These are phyloP conservation scores for Curvularia verruculosa DNA, from an alignment of 2,329 filamentous ascomycete genomes.

Conservation along the genomic window DNA sequence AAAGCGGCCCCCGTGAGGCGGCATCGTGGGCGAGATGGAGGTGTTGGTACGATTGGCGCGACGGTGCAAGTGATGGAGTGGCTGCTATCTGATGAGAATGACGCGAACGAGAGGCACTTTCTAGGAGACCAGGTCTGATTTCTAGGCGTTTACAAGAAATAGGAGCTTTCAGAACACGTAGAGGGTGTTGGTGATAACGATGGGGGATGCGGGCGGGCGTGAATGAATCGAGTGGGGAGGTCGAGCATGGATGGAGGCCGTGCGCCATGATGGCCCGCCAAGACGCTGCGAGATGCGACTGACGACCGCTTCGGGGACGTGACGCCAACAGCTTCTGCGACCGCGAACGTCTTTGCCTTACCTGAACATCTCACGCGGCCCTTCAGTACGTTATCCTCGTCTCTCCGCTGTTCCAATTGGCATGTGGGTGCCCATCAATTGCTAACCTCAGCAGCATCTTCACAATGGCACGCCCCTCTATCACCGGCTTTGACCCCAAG, in stretches of 20 bases:
- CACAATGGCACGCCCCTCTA: constrained; percentile 67
- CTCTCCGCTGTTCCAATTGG: constrained; percentile 8
- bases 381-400: constrained; percentile 29
- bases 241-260: constrained; percentile 11
- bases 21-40: constrained; percentile 53
- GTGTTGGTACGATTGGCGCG: constrained; percentile 26
- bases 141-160: background rate
- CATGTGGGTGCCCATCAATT: constrained; percentile 1
- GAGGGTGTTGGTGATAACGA: constrained; percentile 1
- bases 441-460: constrained; percentile 34
- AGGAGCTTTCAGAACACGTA: background rate
- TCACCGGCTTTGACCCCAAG: constrained; percentile 90
- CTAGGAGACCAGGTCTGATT: background rate
- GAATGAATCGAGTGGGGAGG: constrained; percentile 13
- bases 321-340: constrained; percentile 28
- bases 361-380: constrained; percentile 30
- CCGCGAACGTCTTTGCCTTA: constrained; percentile 26
- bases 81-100: background rate
- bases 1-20: constrained; percentile 64
- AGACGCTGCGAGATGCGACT: constrained; percentile 19
- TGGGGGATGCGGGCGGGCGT: background rate
- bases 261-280: constrained; percentile 21
- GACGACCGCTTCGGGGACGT: constrained; percentile 22
- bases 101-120: background rate
- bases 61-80: background rate